These are phyloP conservation scores for Lagenaria siceraria DNA, from an alignment of 306 rosid genomes.

Conservation along the genomic window DNA sequence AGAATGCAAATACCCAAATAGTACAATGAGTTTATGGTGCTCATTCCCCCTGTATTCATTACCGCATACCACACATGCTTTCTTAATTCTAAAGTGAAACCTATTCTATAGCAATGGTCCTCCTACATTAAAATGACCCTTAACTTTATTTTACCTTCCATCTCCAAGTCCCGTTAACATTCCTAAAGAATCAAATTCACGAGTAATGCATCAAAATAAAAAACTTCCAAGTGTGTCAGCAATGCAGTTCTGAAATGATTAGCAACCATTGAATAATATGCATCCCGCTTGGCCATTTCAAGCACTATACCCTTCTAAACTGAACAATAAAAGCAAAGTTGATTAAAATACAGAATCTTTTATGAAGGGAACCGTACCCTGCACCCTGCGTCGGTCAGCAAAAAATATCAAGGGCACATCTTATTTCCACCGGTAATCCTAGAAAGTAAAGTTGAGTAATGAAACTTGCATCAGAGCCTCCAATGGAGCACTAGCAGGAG, in stretches of 20 bases:
- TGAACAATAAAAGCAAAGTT: not conserved
- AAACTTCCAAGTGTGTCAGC: not conserved
- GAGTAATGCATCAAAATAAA: not conserved
- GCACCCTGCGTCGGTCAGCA: not conserved
- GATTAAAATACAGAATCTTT: not conserved
- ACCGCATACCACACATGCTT: not conserved
- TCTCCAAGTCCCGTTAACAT: not conserved
- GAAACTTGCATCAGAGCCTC: constrained; percentile 1
- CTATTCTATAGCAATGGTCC: not conserved
- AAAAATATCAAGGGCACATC: not conserved
- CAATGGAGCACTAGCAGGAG: not conserved
- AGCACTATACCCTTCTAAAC: not conserved
- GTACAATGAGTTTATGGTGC: not conserved
- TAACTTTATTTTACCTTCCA: not conserved
- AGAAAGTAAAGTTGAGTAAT: not conserved
- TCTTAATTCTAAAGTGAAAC: not conserved
- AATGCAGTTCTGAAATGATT: not conserved
- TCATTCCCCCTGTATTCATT: not conserved
- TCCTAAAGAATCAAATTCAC: constrained; percentile 1
- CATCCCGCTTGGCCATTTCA: not conserved
- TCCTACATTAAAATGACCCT: not conserved
- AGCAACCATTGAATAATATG: not conserved
- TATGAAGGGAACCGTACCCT: not conserved
- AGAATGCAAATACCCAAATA: not conserved
- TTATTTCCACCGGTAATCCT: not conserved